phyloP scores from a whole-genome alignment of 2,329 filamentous ascomycete species.

The Periconia sp. region DNA sequence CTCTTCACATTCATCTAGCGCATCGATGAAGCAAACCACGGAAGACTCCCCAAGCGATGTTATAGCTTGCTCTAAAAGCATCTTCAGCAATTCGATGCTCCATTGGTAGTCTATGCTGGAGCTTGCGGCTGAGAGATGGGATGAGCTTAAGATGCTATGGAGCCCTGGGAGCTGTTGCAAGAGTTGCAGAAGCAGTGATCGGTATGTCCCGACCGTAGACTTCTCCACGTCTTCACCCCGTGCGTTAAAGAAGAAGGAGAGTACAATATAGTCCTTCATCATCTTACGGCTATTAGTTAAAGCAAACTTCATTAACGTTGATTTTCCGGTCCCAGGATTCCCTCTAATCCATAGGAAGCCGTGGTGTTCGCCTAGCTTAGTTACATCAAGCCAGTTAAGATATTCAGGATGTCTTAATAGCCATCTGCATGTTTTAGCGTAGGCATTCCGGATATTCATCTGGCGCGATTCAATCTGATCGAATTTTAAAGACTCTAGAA shows the following conservation, averaged over 20 bases:
- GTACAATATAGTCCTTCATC: slow-evolving; percentile 4
- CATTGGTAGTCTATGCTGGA: slow-evolving; percentile 6
- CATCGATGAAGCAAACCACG: slow-evolving; percentile 42
- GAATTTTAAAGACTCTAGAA: slow-evolving; percentile 43
- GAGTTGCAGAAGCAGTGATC: slow-evolving; percentile 24
- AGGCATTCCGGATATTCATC: slow-evolving; percentile 39
- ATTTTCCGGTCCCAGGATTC: slow-evolving; percentile 41
- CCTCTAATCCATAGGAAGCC: slow-evolving; percentile 56
- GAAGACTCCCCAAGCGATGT: slow-evolving; percentile 8
- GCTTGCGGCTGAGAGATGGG: slow-evolving; percentile 5
- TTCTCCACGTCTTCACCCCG: slow-evolving; percentile 19
- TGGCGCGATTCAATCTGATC: slow-evolving; percentile 45
- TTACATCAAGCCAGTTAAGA: slow-evolving; percentile 43
- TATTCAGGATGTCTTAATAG: slow-evolving; percentile 42
- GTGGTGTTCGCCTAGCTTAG: slow-evolving; percentile 29
- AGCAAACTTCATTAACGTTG: slow-evolving; percentile 45
- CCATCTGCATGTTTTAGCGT: slow-evolving; percentile 49
- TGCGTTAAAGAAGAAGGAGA: slow-evolving; percentile 25
- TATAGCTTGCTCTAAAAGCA: slow-evolving; percentile 18
- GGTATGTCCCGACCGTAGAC: slow-evolving; percentile 18
- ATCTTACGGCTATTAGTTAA: slow-evolving; percentile 6
- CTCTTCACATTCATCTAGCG: slow-evolving; percentile 56
- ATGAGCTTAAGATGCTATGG: slow-evolving; percentile 6
- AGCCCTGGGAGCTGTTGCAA: slow-evolving; percentile 12
- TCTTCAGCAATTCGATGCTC: slow-evolving; percentile 10